phyloP scores from a whole-genome alignment of 176 grass and related monocot species.

The Pharus latifolius region DNA sequence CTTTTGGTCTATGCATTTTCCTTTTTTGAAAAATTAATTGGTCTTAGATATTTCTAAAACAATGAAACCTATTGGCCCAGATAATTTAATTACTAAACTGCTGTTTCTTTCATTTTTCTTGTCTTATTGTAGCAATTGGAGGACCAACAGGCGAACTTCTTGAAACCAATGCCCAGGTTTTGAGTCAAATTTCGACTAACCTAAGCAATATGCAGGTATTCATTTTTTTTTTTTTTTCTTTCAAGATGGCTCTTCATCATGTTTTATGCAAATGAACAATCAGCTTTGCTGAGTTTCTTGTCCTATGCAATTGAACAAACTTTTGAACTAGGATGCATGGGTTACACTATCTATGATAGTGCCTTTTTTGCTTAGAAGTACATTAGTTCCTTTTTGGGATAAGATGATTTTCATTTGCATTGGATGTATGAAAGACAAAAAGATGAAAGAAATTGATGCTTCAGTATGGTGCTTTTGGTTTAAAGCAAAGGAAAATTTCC shows the following conservation, averaged over 20 bases:
- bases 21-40: neutral
- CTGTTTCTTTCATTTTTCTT: neutral
- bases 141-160: slow-evolving; percentile 74
- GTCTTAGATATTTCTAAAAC: neutral
- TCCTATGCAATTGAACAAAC: too few species aligned
- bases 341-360: too few species aligned
- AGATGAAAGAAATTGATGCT: too few species aligned
- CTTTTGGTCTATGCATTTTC: slow-evolving; percentile 3
- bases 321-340: too few species aligned
- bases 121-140: slow-evolving; percentile 53
- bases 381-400: too few species aligned
- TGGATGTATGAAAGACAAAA: too few species aligned
- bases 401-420: too few species aligned
- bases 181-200: slow-evolving; percentile 72
- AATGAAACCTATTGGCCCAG: neutral
- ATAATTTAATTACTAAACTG: neutral
- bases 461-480: too few species aligned
- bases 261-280: neutral
- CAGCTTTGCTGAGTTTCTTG: too few species aligned
- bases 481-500: too few species aligned
- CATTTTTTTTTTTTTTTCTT: neutral
- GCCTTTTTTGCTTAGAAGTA: too few species aligned
- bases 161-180: slow-evolving; percentile 59
- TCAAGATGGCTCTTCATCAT: neutral
- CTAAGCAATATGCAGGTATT: slow-evolving; percentile 80